Base-by-base conservation (phyloP, 2,329 filamentous ascomycete genomes). In the Fusarium nematophilum region DNA sequence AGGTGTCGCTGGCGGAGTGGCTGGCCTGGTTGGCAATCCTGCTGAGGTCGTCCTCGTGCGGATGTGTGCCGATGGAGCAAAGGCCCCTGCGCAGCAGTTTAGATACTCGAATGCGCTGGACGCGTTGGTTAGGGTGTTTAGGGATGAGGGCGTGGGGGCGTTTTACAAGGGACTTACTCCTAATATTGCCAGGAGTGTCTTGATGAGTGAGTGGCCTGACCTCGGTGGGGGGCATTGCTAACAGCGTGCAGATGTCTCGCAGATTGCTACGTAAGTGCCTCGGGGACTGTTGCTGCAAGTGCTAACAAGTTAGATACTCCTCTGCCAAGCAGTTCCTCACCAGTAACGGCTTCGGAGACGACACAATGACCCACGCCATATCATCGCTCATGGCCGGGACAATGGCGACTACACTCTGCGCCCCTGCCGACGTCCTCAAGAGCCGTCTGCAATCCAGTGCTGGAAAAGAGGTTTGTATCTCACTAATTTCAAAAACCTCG, bases 1-100 rank as follows among this genome's bases (percentile, higher is more conserved):
- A 3, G 76, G 75, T 5, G 30, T 76, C 1, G 75, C 78, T 0
- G 78, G 78, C 10, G 76, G 78, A 7, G 65, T 79, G 14, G 78
- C 78, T 1, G 78, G 78, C 13, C 31, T 79, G n/a, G 66, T 80
- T 3, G 78, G 78, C n/a, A 80, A 80, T 18, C 78, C 78, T 4
- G 75, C 78, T 9, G 78, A 80, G 57, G 73, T 78, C 0, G 71
- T 79, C 1, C 72, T 80, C 5, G 78, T 80, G 0, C 69, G 78
- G 6, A 80, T 80, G 78, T 80, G 78, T 53, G 75, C 78, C 11
- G 78, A 80, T 62, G 78, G 77, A 1, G 78, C 78, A 0, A 79
- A 75, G 56, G 52, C 70, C 1, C 59, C 65, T 0, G 58, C 60
- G 1, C 69, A 80, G 43, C 70, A 74, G n/a, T 78, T 77, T 39